Conservation (phyloP, 1,284 basidiomycete species). For the Moesziomyces sp. region DNA sequence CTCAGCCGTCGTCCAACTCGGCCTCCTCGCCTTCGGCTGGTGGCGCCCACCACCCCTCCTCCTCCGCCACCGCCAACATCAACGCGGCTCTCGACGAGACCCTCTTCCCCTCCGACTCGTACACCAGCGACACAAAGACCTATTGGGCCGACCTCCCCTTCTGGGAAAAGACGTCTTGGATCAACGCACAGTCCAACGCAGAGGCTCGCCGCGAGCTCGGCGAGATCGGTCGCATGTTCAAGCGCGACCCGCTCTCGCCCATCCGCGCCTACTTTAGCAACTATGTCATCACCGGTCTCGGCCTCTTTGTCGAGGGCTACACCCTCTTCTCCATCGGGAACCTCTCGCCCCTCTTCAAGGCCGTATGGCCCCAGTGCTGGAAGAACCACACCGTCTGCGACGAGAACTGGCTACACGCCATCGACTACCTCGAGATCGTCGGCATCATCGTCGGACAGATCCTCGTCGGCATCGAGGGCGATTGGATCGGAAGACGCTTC, state of each 20-base stretch:
- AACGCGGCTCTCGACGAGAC: constrained; percentile 51
- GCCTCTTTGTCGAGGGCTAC: constrained; percentile 72
- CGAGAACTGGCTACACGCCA: constrained; percentile 70
- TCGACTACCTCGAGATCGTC: constrained; percentile 70
- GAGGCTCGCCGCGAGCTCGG: constrained; percentile 70
- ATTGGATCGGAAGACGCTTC: constrained; percentile 72
- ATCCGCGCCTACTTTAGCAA: constrained; percentile 70
- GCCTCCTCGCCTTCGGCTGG: constrained; percentile 7
- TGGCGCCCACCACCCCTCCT: neutral
- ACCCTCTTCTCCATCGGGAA: constrained; percentile 72
- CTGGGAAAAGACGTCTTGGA: constrained; percentile 66
- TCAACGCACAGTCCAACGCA: constrained; percentile 69
- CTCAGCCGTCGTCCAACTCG: constrained; percentile 11
- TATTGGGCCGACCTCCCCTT: constrained; percentile 69
- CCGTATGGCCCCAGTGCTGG: constrained; percentile 72
- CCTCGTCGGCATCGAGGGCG: constrained; percentile 72
- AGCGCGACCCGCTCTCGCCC: constrained; percentile 70
- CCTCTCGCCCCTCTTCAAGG: constrained; percentile 70
- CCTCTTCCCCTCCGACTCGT: constrained; percentile 63
- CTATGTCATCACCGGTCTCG: constrained; percentile 72
- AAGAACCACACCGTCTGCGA: constrained; percentile 69
- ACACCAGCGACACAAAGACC: constrained; percentile 55
- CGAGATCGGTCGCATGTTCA: constrained; percentile 71
- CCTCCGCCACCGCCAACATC: constrained; percentile 1
- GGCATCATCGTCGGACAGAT: constrained; percentile 73